Percentiles rank a stretch among this genome's conserved stretches.
Evolutionary conservation across 768 basidiomycete species (phyloP).

Genomic region (Collybia sp.): DNA sequence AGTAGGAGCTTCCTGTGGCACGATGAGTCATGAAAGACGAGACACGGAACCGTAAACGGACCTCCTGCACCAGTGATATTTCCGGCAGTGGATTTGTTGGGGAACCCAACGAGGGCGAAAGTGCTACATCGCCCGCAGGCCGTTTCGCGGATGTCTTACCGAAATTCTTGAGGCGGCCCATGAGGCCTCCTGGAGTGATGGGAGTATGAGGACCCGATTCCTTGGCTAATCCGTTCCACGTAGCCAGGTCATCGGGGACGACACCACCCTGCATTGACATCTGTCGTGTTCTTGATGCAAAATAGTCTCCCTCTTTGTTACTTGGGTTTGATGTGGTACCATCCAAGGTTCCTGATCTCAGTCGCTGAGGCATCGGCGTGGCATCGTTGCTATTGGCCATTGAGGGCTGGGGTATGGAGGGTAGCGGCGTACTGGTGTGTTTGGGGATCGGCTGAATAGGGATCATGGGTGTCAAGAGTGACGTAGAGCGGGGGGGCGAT

Average conservation of each 20-base stretch:
- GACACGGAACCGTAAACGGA: background rate
- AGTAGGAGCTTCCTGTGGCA: slow-evolving; percentile 10
- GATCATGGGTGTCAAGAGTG: slow-evolving; percentile 58
- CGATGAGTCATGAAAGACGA: background rate
- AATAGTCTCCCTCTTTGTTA: slow-evolving; percentile 45
- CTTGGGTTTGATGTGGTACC: slow-evolving; percentile 13
- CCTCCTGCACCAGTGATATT: slow-evolving; percentile 18
- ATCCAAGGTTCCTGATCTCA: slow-evolving; percentile 43
- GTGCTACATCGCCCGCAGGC: slow-evolving; percentile 26
- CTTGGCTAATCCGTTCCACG: slow-evolving; percentile 30
- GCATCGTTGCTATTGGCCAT: slow-evolving; percentile 17
- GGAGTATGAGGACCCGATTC: slow-evolving; percentile 36
- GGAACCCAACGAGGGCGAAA: slow-evolving; percentile 18
- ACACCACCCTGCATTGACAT: slow-evolving; percentile 35
- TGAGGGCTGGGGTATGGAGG: slow-evolving; percentile 43
- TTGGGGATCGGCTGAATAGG: slow-evolving; percentile 29
- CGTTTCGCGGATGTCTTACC: slow-evolving; percentile 52
- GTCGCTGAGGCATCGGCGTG: slow-evolving; percentile 26
- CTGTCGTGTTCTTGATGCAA: slow-evolving; percentile 40
- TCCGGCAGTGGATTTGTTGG: slow-evolving; percentile 17
- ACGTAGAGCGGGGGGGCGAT: slow-evolving; percentile 40
- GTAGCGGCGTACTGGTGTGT: slow-evolving; percentile 11
- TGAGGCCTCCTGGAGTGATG: slow-evolving; percentile 57
- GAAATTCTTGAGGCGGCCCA: slow-evolving; percentile 76
- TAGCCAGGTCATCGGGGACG: slow-evolving; percentile 47